Evolutionary conservation across 352 stramenopile species (phyloP).

Genomic region (Plasmopara halstedii): DNA sequence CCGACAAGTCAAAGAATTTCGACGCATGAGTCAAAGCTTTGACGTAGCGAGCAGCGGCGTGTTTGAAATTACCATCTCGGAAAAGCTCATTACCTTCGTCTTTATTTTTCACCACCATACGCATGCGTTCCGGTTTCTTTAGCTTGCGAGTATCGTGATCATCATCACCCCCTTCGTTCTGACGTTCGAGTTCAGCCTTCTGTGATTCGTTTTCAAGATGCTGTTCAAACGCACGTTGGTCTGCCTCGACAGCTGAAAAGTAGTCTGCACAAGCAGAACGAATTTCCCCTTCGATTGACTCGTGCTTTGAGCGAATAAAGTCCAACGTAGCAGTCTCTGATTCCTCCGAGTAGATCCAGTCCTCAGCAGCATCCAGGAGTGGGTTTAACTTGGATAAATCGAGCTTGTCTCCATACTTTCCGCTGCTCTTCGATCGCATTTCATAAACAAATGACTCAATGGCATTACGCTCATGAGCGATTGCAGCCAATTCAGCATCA

Average conservation of each 20-base stretch:
- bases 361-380: slow-evolving; percentile 75
- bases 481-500: slow-evolving; percentile 58
- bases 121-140: slow-evolving; percentile 89
- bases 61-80: slow-evolving; percentile 84
- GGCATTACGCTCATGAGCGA: slow-evolving; percentile 82
- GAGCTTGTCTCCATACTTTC: slow-evolving; percentile 71
- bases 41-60: slow-evolving; percentile 84
- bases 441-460: slow-evolving; percentile 89
- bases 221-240: slow-evolving; percentile 57
- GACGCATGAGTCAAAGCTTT: slow-evolving; percentile 86
- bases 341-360: slow-evolving; percentile 91
- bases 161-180: slow-evolving; percentile 65
- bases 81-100: slow-evolving; percentile 93
- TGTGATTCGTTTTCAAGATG: slow-evolving; percentile 71
- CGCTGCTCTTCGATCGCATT: slow-evolving; percentile 72
- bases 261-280: slow-evolving; percentile 44
- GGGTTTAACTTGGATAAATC: slow-evolving; percentile 46
- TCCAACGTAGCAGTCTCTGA: slow-evolving; percentile 63
- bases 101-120: slow-evolving; percentile 93
- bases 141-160: slow-evolving; percentile 91
- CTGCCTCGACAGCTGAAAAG: slow-evolving; percentile 57
- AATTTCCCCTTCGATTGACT: slow-evolving; percentile 53
- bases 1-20: slow-evolving; percentile 90
- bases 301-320: slow-evolving; percentile 36
- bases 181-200: slow-evolving; percentile 64